Percentiles rank a stretch among this genome's conserved stretches.
Evolutionary conservation across 371 early-diverging fungal species (phyloP).

Genomic region (Zopfochytrium polystomum): DNA sequence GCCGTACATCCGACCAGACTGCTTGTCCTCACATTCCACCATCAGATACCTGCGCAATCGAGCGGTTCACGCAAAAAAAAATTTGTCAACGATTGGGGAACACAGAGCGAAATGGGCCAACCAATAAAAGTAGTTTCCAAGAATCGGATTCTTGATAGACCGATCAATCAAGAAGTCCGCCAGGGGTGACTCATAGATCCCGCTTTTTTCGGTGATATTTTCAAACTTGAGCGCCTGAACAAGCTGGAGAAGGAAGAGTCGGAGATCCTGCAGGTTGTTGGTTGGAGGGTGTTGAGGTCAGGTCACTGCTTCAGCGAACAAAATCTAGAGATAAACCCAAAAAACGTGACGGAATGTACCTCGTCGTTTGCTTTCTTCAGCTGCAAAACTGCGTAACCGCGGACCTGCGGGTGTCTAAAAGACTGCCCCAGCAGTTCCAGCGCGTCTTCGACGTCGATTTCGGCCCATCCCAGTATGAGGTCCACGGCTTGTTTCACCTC

Average conservation of each 20-base stretch:
- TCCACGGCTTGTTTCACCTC: conserved; percentile 90
- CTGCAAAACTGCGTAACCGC: conserved; percentile 85
- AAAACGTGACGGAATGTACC: conserved; percentile 44
- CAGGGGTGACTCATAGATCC: conserved; percentile 66
- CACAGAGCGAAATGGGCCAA: conserved; percentile 25
- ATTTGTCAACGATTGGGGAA: background rate
- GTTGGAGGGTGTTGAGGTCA: background rate
- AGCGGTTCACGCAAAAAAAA: background rate
- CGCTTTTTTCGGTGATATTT: conserved; percentile 32
- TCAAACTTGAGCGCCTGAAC: conserved; percentile 98
- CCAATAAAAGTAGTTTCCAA: conserved; percentile 94
- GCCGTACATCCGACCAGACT: conserved; percentile 79
- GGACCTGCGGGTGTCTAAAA: conserved; percentile 78
- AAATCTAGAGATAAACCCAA: too few species aligned
- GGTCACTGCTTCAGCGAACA: background rate
- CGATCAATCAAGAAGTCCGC: conserved; percentile 85
- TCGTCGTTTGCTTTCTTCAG: conserved; percentile 89
- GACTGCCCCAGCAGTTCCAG: conserved; percentile 86
- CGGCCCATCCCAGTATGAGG: conserved; percentile 81
- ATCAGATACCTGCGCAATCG: conserved; percentile 86
- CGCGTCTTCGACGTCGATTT: conserved; percentile 91
- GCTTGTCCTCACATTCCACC: conserved; percentile 74
- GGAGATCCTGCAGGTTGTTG: conserved; percentile 67
- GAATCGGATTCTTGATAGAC: conserved; percentile 67
- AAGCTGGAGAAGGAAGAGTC: conserved; percentile 86